These are phyloP conservation scores for Trypanosoma lewisi DNA, from an alignment of 208 protist genomes.

Conservation along the genomic window DNA sequence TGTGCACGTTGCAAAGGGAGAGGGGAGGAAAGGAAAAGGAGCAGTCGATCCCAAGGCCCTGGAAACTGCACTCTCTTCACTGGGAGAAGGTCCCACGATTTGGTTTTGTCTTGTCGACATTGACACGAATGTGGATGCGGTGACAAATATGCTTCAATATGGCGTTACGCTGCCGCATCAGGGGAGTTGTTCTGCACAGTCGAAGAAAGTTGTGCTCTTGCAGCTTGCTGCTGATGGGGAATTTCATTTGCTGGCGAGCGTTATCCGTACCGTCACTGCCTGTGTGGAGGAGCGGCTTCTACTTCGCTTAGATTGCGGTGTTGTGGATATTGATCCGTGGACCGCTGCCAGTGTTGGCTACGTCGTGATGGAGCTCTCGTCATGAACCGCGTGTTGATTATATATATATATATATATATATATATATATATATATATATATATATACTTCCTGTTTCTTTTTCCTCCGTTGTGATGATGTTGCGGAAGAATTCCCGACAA, in stretches of 20 bases:
- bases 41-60: not conserved
- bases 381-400: not conserved
- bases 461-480: not conserved
- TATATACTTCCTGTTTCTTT: not conserved
- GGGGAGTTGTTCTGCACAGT: not conserved
- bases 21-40: not conserved
- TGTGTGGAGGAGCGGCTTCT: not conserved
- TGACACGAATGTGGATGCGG: constrained; percentile 13
- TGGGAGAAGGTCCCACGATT: not conserved
- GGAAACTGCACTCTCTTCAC: not conserved
- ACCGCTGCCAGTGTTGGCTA: constrained; percentile 56
- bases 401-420: not conserved
- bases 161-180: not conserved
- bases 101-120: constrained; percentile 10
- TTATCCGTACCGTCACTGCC: constrained; percentile 9
- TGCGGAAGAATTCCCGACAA: too few relatives aligned
- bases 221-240: constrained; percentile 20
- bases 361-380: constrained; percentile 29
- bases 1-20: not conserved
- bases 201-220: constrained; percentile 19
- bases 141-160: not conserved
- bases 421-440: constrained; percentile 1
- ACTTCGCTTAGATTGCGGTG: constrained; percentile 34
- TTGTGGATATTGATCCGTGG: constrained; percentile 71
- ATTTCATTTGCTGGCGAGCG: constrained; percentile 19